Base-by-base conservation (phyloP, 345 rosid genomes). In the Murraya paniculata region DNA sequence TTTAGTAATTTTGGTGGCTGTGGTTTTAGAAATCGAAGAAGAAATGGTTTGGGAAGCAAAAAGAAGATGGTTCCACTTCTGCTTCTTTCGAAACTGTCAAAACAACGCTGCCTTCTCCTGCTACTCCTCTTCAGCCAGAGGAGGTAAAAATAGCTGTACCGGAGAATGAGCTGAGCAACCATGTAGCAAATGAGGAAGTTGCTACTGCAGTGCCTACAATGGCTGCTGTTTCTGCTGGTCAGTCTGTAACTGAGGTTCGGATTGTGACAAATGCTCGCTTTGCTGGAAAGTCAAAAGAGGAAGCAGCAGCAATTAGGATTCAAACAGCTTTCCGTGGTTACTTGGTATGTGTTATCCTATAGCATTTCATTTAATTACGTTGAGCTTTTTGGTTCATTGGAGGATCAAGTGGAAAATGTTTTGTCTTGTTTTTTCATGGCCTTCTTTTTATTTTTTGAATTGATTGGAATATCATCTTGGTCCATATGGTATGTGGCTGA, bases 271-370 rank as follows among this genome's bases (percentile, higher is more conserved):
- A 79, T 58, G 55, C 76, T 75, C 88, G 84, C 41, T 90, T 82
- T 84, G 81, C 82, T 7, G 97, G 97, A 31, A 90, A 91, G 85
- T 86, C 92, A 16, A 84, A 77, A 35, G 97, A 92, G 79, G 95
- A 94, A 88, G 92, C 69, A 0, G 95, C 98, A n/a, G 98, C 97
- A 6, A 89, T 94, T 81, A 85, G 85, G 84, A 92, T 96, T 85
- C 99, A 96, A 87, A 90, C 95, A 45, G 83, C 95, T 30, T 92
- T 94, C 82, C 89, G 98, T 75, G 95, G 94, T 57, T 91, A 92
- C 73, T 69, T 89, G 98, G 99, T 91, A 84, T 56, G 85, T 67
- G 61, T 65, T 73, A 13, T 60, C 28, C n/a, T 64, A 38, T 9
- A n/a, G 41, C 62, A 25, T 77, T 56, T 75, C 22, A n/a, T 56